phyloP scores from a whole-genome alignment of 345 rosid species.

The Cardamine resedifolia region DNA sequence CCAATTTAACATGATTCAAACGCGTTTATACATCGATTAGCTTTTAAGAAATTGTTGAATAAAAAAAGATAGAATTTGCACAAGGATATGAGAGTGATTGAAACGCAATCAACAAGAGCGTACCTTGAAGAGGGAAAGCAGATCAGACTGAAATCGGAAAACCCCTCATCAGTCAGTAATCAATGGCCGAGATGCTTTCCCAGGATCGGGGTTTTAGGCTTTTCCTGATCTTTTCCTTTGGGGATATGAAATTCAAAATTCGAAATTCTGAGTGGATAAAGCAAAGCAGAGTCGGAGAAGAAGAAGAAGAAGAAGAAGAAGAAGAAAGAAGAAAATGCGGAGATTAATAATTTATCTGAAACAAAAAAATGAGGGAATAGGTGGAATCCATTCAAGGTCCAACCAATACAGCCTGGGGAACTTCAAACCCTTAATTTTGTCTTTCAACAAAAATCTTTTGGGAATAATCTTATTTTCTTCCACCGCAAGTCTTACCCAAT shows the following conservation, averaged over 20 bases:
- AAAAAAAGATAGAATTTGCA: background rate
- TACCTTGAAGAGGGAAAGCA: constrained; percentile 20
- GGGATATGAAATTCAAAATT: constrained; percentile 4
- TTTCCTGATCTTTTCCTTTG: background rate
- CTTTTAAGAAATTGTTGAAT: constrained; percentile 5
- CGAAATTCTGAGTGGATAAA: constrained; percentile 23
- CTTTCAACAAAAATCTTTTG: background rate
- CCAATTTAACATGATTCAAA: background rate
- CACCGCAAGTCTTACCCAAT: constrained; percentile 14
- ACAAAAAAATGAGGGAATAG: constrained; percentile 8
- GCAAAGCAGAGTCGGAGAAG: constrained; percentile 24
- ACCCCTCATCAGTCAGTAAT: background rate
- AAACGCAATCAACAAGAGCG: constrained; percentile 6
- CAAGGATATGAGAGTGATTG: constrained; percentile 12
- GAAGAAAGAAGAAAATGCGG: constrained; percentile 13
- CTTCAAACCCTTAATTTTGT: constrained; percentile 11
- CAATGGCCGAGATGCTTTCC: background rate
- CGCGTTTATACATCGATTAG: background rate
- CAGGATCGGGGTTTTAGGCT: constrained; percentile 23
- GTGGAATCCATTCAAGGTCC: constrained; percentile 24
- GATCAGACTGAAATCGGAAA: constrained; percentile 26
- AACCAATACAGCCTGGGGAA: constrained; percentile 24
- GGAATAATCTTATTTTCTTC: constrained; percentile 26
- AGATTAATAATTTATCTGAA: background rate
- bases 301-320: constrained; percentile 16